Percentiles rank a stretch among this genome's conserved stretches.
phyloP scores from a whole-genome alignment of 83 land plant species.

The Diphasiastrum complanatum region DNA sequence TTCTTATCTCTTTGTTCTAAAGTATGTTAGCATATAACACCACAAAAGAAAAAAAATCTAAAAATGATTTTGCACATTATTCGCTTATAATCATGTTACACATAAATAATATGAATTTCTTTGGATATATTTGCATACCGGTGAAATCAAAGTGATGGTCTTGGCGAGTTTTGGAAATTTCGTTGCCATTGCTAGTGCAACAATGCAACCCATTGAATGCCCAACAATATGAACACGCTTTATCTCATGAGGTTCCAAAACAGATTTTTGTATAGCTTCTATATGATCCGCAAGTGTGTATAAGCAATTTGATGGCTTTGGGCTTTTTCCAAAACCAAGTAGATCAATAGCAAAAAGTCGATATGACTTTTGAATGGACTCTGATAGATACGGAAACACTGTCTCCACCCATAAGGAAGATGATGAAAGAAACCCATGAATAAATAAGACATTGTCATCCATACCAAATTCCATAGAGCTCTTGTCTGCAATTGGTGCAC shows the following conservation, averaged over 20 bases:
- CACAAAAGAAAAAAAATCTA: too few species aligned
- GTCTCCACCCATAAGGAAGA: slow-evolving; percentile 20
- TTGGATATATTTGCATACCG: too few species aligned
- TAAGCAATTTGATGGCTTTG: slow-evolving; percentile 11
- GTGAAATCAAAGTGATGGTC: slow-evolving; percentile 14
- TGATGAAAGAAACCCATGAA: slow-evolving; percentile 16
- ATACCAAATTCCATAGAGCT: too few species aligned
- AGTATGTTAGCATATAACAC: too few species aligned
- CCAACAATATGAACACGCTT: slow-evolving; percentile 18
- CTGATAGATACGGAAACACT: slow-evolving; percentile 1
- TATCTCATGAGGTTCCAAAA: slow-evolving; percentile 8
- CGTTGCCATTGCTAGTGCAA: slow-evolving; percentile 15
- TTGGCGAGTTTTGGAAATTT: slow-evolving; percentile 9
- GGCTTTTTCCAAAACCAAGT: slow-evolving; percentile 16
- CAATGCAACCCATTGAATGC: slow-evolving; percentile 19
- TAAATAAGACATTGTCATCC: too few species aligned
- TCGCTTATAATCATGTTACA: too few species aligned
- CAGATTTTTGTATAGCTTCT: slow-evolving; percentile 18
- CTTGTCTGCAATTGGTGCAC: too few species aligned
- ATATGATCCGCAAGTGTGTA: slow-evolving; percentile 18
- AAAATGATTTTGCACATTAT: too few species aligned
- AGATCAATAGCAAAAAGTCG: slow-evolving; percentile 11
- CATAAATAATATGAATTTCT: too few species aligned
- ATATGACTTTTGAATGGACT: not conserved
- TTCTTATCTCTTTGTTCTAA: too few species aligned